Conservation (phyloP, 768 basidiomycete species). For the Phaffia tasmanica region DNA sequence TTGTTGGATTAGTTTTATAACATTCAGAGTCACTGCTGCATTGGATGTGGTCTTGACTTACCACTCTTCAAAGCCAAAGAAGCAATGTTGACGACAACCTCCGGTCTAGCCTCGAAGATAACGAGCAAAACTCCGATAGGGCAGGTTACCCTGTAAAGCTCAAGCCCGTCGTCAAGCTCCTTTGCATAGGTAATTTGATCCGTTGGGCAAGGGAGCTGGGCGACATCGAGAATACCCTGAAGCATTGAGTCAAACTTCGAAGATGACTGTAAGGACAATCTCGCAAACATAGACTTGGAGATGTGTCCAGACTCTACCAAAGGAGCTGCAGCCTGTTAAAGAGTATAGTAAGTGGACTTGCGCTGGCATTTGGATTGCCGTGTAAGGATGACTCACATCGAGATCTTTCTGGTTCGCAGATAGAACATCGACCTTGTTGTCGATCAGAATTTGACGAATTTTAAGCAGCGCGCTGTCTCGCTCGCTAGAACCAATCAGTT, state of each 20-base stretch:
- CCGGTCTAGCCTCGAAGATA: slow-evolving; percentile 93
- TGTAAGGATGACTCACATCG: slow-evolving; percentile 43
- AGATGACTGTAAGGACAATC: slow-evolving; percentile 57
- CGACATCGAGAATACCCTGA: slow-evolving; percentile 78
- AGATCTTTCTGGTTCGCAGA: slow-evolving; percentile 72
- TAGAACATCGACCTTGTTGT: slow-evolving; percentile 57
- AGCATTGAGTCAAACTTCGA: slow-evolving; percentile 89
- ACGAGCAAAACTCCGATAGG: slow-evolving; percentile 93
- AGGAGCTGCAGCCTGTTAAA: slow-evolving; percentile 54
- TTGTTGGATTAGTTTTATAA: not conserved
- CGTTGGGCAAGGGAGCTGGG: slow-evolving; percentile 70
- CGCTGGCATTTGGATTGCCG: not conserved
- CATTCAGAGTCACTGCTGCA: not conserved
- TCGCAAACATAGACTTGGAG: slow-evolving; percentile 68
- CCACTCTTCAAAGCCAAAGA: slow-evolving; percentile 93
- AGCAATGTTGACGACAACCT: slow-evolving; percentile 96
- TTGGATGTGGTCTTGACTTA: slow-evolving; percentile 37
- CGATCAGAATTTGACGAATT: slow-evolving; percentile 57
- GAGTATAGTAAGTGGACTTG: not conserved
- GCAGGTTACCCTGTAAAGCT: slow-evolving; percentile 86
- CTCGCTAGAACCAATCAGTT: slow-evolving; percentile 58
- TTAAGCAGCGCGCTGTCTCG: slow-evolving; percentile 59
- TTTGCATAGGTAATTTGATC: slow-evolving; percentile 77
- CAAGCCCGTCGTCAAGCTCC: slow-evolving; percentile 73
- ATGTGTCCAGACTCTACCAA: slow-evolving; percentile 77